Conservation (phyloP, 257 asterid genomes). For the Solanum medicagineum region DNA sequence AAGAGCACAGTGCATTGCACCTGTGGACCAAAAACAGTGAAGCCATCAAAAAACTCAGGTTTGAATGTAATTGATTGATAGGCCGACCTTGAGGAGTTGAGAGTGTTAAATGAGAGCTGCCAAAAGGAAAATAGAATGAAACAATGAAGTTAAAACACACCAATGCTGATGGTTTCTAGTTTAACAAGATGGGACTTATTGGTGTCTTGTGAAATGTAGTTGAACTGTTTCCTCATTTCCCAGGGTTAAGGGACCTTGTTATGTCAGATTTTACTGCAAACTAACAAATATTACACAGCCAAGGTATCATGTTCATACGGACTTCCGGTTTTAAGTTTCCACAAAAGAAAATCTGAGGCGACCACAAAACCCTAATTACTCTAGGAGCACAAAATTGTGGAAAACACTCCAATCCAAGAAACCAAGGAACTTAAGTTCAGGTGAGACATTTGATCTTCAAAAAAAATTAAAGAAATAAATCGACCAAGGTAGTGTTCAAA, state of each 20-base stretch:
- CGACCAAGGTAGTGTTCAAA: not conserved
- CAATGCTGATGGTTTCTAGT: not conserved
- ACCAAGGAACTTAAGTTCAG: not conserved
- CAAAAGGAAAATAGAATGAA: not conserved
- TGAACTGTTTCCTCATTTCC: no score
- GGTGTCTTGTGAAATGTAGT: not conserved
- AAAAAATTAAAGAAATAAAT: not conserved
- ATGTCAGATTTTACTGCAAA: no score
- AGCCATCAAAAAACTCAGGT: conserved; percentile 74
- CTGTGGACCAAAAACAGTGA: conserved; percentile 37
- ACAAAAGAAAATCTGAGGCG: not conserved
- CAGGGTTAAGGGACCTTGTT: no score
- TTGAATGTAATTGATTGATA: conserved; percentile 68
- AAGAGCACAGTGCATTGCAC: conserved; percentile 72
- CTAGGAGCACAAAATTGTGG: not conserved
- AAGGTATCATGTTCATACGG: no score
- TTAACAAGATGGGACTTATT: not conserved
- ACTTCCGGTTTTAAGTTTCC: no score
- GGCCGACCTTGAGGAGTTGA: conserved; percentile 85
- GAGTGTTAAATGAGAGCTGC: conserved; percentile 70
- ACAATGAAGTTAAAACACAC: not conserved
- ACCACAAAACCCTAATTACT: conserved; percentile 12
- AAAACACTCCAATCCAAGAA: not conserved
- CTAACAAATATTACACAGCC: no score
- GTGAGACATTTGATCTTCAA: not conserved